Base-by-base conservation (phyloP, 1,139 yeast species). In the Saccharomycopsis hybrid region DNA sequence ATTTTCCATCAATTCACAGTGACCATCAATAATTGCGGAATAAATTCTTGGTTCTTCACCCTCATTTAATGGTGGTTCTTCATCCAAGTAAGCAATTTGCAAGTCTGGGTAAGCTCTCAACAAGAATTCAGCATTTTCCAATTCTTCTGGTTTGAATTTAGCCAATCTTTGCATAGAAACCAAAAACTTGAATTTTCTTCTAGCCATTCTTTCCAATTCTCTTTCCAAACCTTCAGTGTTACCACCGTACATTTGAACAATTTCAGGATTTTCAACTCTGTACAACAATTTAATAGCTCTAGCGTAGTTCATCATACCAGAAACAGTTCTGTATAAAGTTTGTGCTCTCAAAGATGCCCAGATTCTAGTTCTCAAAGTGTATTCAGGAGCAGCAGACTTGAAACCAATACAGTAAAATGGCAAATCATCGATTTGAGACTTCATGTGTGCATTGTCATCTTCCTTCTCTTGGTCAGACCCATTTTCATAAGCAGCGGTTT, bases 301-400 rank as follows among this genome's bases (percentile, higher is more conserved):
- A 31, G 97, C 94, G 68, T 92, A 92, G 72, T 92, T 92, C 98
- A 92, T 92, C 76, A 92, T 92, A 67, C 98, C 98, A 58, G 97
- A 89, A 54, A 92, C 96, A 58, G 98, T 92, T 76, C 98, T 88
- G 76, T 92, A 92, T 69, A 92, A 76, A 48, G 98, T 92, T 76
- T 92, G 98, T 48, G 97, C 92, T 72, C 97, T 86, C 65, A 92
- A 80, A 46, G 98, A 92, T 48, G 98, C 98, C 98, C 98, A 92
- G 63, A 92, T 92, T 77, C 98, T 83, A 9, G 98, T 92, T 76
- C 98, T 86, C 66, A 92, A 76, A 57, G 97, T 92, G 71, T 92
- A 92, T 71, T 92, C 98, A 50, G 98, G 98, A 58, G 98, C 97
- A 68, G 98, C 97, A 64, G 96, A 85, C 73, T 92, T 92, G 85